Evolutionary conservation across 2,329 filamentous ascomycete genomes (phyloP), one percentile per base, ranked within the genome.

Genomic region (Penicillium sp.): DNA sequence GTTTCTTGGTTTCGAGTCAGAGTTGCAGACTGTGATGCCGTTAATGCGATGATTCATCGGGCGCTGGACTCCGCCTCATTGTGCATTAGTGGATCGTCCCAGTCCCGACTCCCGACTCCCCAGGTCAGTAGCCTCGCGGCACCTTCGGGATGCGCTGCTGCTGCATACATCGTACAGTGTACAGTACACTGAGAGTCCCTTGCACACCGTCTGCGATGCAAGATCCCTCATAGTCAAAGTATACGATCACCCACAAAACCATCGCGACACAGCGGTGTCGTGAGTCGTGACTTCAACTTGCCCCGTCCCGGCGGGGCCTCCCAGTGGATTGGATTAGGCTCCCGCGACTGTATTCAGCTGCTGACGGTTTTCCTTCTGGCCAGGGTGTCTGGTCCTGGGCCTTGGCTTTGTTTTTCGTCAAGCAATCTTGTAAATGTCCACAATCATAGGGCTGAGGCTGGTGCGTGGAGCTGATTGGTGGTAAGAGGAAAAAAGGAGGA

Each of bases 341-440:
- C 55, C 66, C 57, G 43, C 43, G 8, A 10, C 5, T 1, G 31
- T 39, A 55, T 68, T 67, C 63, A 68, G 66, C 65, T 65, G 63
- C 57, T 67, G 66, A 67, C 63, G 64, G 55, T 61, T 57, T 39
- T n/a, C 47, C 34, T 22, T 31, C 31, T 42, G 47, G 47, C 31
- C 10, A 5, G 22, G 15, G 6, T 48, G 31, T 11, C 43, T 11
- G 17, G 43, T 17, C 20, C n/a, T 48, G 8, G 31, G 31, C 15
- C 11, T n/a, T 17, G 28, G 47, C 10, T 48, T 10, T 22, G 2
- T 22, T 22, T 7, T 31, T 41, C 14, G 28, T n/a, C 11, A 25
- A 17, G 42, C 25, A 51, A 50, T 25, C 7, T 49, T 49, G 50
- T 37, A 17, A 4, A 31, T 49, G 50, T 28, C 15, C 6, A 39